phyloP scores from a whole-genome alignment of 306 rosid genomes.

The Alnus rubra region DNA sequence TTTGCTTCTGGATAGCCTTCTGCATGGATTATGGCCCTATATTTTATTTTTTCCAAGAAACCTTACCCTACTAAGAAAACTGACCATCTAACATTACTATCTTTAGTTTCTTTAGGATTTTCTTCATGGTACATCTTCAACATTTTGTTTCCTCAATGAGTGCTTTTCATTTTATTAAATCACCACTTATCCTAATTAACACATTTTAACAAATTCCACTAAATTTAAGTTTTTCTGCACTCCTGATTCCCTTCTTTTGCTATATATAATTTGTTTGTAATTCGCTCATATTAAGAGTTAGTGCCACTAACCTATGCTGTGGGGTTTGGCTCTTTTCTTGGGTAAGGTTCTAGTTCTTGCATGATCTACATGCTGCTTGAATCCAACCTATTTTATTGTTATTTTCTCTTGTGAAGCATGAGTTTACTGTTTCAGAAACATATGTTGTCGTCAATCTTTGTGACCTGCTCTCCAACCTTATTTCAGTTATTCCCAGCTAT shows the following conservation, averaged over 20 bases:
- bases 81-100: not conserved
- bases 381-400: not conserved
- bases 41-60: not conserved
- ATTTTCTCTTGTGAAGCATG: not conserved
- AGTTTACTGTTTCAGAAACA: not conserved
- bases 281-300: not conserved
- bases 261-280: not conserved
- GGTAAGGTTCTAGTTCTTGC: not conserved
- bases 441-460: not conserved
- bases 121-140: not conserved
- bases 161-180: not conserved
- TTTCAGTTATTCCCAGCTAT: slow-evolving; percentile 2
- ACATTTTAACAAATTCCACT: not conserved
- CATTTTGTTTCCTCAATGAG: not conserved
- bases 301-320: not conserved
- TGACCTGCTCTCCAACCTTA: not conserved
- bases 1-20: not conserved
- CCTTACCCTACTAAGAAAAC: not conserved
- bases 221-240: not conserved
- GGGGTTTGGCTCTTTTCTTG: not conserved
- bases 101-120: not conserved
- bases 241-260: not conserved
- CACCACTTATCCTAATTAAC: too few relatives aligned
- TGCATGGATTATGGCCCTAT: not conserved
- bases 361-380: not conserved